phyloP scores from a whole-genome alignment of 2,329 filamentous ascomycete species.

The Cryphonectria parasitica region DNA sequence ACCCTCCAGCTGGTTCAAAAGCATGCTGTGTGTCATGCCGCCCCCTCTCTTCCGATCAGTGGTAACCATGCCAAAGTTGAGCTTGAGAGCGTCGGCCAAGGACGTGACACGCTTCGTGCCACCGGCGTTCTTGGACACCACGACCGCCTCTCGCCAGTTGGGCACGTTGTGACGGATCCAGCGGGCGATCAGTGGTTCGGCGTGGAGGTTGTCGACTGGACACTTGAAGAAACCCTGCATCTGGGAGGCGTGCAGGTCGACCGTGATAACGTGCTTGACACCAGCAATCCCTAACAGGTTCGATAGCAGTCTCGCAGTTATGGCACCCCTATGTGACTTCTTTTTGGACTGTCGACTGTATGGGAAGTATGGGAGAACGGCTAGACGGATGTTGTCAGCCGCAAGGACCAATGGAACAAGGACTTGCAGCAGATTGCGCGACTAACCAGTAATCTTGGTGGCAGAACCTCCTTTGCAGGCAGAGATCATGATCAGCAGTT shows the following conservation, averaged over 20 bases:
- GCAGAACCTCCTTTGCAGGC: conserved; percentile 98
- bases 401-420: conserved; percentile 1
- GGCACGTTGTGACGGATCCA: conserved; percentile 92
- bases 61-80: conserved; percentile 96
- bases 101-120: conserved; percentile 97
- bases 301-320: conserved; percentile 95
- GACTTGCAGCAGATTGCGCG: conserved; percentile 19
- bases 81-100: conserved; percentile 90
- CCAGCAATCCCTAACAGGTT: conserved; percentile 93
- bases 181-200: conserved; percentile 90
- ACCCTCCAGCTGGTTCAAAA: conserved; percentile 70
- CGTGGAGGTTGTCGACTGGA: conserved; percentile 95
- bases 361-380: conserved; percentile 93
- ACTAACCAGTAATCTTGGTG: conserved; percentile 87
- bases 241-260: conserved; percentile 95
- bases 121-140: conserved; percentile 97
- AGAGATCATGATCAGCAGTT: conserved; percentile 98
- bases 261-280: conserved; percentile 95
- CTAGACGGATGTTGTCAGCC: conserved; percentile 46
- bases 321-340: conserved; percentile 94
- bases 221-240: conserved; percentile 99
- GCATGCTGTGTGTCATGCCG: conserved; percentile 78
- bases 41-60: conserved; percentile 71
- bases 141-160: conserved; percentile 88
- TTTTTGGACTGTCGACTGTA: conserved; percentile 99